Percentiles rank a stretch among this genome's conserved stretches.
phyloP scores from a whole-genome alignment of 192 early-diverging fungal species.

The Coemansia sp. region DNA sequence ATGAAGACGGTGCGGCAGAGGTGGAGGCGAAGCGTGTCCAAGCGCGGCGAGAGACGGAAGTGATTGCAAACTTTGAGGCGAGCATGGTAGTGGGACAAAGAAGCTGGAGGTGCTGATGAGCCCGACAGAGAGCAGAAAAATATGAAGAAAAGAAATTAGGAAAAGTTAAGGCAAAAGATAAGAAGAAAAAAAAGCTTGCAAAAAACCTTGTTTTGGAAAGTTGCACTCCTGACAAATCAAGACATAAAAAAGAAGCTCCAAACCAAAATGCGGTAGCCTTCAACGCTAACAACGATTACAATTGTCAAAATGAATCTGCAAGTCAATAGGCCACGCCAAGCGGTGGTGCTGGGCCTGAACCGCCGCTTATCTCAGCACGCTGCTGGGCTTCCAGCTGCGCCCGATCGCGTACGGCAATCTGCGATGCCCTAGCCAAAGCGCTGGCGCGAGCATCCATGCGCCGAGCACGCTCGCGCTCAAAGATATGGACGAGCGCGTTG shows the following conservation, averaged over 20 bases:
- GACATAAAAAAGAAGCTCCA: too few species aligned
- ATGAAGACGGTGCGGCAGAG: conserved; percentile 36
- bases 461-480: conserved; percentile 41
- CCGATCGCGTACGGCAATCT: conserved; percentile 33
- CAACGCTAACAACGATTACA: too few species aligned
- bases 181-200: neutral
- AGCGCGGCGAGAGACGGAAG: conserved; percentile 13
- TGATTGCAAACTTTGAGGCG: conserved; percentile 28
- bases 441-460: conserved; percentile 25
- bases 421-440: conserved; percentile 26
- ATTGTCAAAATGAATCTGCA: too few species aligned
- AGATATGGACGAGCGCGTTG: conserved; percentile 51
- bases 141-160: conserved; percentile 7
- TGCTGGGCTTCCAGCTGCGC: conserved; percentile 32
- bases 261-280: too few species aligned
- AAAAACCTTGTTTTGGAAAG: too few species aligned
- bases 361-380: conserved; percentile 10
- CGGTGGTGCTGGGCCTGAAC: neutral
- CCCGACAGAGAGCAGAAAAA: neutral
- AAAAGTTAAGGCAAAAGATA: conserved; percentile 4
- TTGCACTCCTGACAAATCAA: too few species aligned
- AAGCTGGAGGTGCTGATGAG: neutral
- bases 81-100: conserved; percentile 14
- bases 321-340: neutral
- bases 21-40: conserved; percentile 40